A percentile compares a stretch with the other conserved stretches of the same genome.
Evolutionary conservation across 257 asterid genomes (phyloP).

Genomic region (Solanum arcanum): DNA sequence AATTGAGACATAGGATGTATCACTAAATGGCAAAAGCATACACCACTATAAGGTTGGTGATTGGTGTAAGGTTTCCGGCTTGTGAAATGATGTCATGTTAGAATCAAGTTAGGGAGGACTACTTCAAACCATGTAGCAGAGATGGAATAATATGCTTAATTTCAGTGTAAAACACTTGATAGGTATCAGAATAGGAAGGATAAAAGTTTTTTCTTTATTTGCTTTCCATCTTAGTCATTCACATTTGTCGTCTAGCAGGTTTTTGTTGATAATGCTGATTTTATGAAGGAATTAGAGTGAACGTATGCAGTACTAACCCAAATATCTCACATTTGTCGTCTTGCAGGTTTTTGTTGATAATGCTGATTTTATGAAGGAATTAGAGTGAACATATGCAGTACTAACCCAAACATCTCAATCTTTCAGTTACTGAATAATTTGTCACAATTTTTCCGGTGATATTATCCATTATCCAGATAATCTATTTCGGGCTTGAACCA

Average conservation of each 20-base stretch:
- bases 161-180: not conserved
- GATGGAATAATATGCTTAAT: not conserved
- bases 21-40: not conserved
- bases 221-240: not conserved
- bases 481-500: not conserved
- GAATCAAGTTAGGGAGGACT: not conserved
- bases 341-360: slow-evolving; percentile 46
- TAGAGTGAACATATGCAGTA: slow-evolving; percentile 9
- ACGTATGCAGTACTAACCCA: not conserved
- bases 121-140: not conserved
- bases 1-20: not conserved
- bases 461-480: not conserved
- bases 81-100: not conserved
- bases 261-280: slow-evolving; percentile 37
- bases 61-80: not conserved
- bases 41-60: not conserved
- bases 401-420: not conserved
- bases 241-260: slow-evolving; percentile 22
- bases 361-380: slow-evolving; percentile 39
- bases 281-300: slow-evolving; percentile 37
- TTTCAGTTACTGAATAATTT: not conserved
- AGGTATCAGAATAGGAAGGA: not conserved
- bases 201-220: not conserved
- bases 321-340: not conserved
- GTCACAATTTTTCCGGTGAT: not conserved